Conservation (phyloP, 441 rosid genomes). For the Cnidoscolus chayamansa region DNA sequence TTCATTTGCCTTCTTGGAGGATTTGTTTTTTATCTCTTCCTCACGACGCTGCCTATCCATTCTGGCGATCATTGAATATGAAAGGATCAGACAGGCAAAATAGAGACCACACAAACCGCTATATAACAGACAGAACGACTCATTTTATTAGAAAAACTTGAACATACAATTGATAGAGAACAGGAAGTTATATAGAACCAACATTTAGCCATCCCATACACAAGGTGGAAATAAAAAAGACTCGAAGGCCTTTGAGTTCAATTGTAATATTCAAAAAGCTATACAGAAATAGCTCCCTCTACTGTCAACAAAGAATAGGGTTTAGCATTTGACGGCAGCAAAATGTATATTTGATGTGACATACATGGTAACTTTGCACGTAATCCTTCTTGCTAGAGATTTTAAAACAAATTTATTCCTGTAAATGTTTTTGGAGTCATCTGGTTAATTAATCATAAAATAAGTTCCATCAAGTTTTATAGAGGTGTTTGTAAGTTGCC, state of each 20-base stretch:
- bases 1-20: constrained; percentile 82
- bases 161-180: not conserved
- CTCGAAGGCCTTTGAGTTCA: not conserved
- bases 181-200: not conserved
- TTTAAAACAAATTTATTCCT: too few species aligned
- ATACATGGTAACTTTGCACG: too few species aligned
- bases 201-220: not conserved
- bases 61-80: constrained; percentile 37
- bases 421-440: too few species aligned
- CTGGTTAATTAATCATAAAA: too few species aligned
- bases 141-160: not conserved
- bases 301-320: not conserved
- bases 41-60: constrained; percentile 98
- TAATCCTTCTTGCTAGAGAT: too few species aligned
- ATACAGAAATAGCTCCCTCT: not conserved
- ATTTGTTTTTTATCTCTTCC: constrained; percentile 79
- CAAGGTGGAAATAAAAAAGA: not conserved
- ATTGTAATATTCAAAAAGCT: not conserved
- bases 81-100: constrained; percentile 25
- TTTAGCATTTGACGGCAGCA: too few species aligned
- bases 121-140: not conserved
- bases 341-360: too few species aligned
- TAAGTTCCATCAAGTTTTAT: too few species aligned
- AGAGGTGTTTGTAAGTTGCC: too few species aligned
- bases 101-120: constrained; percentile 10